These are phyloP conservation scores for Pseudognaphalium luteoalbum DNA, from an alignment of 129 eudicot genomes.

Conservation along the genomic window DNA sequence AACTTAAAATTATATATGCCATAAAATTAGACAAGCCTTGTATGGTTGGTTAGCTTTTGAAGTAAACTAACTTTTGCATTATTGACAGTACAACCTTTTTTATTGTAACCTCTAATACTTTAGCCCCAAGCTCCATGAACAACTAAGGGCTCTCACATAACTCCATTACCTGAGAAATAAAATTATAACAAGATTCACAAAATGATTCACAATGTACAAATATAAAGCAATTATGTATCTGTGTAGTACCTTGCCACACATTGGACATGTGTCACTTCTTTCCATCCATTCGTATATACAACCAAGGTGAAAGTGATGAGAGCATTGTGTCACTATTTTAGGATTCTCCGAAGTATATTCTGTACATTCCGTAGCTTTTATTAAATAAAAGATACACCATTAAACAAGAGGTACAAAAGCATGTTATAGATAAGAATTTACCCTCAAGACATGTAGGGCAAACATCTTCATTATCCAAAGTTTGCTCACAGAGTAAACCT, in stretches of 20 bases:
- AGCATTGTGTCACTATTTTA: slow-evolving; percentile 55
- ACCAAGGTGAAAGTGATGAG: slow-evolving; percentile 71
- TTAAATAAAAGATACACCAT: slow-evolving; percentile 1
- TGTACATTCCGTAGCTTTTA: slow-evolving; percentile 26
- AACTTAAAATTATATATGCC: slow-evolving; percentile 13
- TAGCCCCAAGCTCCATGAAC: slow-evolving; percentile 19
- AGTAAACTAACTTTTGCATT: slow-evolving; percentile 21
- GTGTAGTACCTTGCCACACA: slow-evolving; percentile 53
- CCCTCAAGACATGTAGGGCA: slow-evolving; percentile 45
- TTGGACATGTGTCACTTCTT: slow-evolving; percentile 66
- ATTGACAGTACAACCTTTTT: slow-evolving; percentile 19
- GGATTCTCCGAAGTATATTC: slow-evolving; percentile 76
- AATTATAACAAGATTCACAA: slow-evolving; percentile 3
- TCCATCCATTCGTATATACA: slow-evolving; percentile 91
- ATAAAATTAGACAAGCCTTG: slow-evolving; percentile 20
- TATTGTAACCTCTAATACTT: slow-evolving; percentile 21
- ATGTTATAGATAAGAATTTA: slow-evolving; percentile 12
- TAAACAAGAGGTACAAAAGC: neutral
- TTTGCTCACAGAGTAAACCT: slow-evolving; percentile 28
- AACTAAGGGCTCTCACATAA: slow-evolving; percentile 39
- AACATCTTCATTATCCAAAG: slow-evolving; percentile 41
- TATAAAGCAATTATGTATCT: neutral
- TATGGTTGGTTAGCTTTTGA: slow-evolving; percentile 16
- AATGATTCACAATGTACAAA: neutral
- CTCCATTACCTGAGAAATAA: slow-evolving; percentile 37